Percentiles rank a stretch among this genome's conserved stretches.
Evolutionary conservation across 2,329 filamentous ascomycete genomes (phyloP).

Genomic region (Geosmithia morbida): DNA sequence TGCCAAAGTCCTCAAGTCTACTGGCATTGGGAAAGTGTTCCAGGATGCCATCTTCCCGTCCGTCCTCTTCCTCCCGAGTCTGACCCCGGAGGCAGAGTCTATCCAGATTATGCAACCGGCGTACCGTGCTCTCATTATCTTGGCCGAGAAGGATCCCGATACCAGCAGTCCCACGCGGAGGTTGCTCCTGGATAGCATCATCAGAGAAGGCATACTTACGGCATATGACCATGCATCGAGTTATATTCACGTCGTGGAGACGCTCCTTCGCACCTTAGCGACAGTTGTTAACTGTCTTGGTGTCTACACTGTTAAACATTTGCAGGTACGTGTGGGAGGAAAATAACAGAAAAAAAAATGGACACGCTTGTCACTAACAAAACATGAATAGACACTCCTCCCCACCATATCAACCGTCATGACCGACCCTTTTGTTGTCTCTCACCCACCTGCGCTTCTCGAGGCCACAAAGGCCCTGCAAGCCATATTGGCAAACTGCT

Average conservation of each 20-base stretch:
- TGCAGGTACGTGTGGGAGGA: slow-evolving; percentile 39
- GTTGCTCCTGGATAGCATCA: slow-evolving; percentile 34
- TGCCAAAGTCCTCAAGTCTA: slow-evolving; percentile 36
- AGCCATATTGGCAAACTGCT: slow-evolving; percentile 45
- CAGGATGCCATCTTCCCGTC: slow-evolving; percentile 56
- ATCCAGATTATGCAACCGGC: slow-evolving; percentile 46
- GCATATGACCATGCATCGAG: slow-evolving; percentile 44
- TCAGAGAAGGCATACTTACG: slow-evolving; percentile 40
- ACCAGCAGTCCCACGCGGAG: slow-evolving; percentile 11
- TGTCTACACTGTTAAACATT: slow-evolving; percentile 50
- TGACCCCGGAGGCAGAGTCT: slow-evolving; percentile 63
- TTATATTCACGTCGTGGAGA: slow-evolving; percentile 38
- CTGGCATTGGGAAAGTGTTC: slow-evolving; percentile 54
- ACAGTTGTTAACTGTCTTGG: slow-evolving; percentile 40
- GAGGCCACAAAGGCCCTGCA: slow-evolving; percentile 39
- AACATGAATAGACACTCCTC: slow-evolving; percentile 40
- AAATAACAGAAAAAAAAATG: slow-evolving; percentile 4
- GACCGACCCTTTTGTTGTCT: slow-evolving; percentile 51
- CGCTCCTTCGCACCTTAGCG: slow-evolving; percentile 36
- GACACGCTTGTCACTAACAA: neutral
- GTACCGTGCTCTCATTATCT: slow-evolving; percentile 49
- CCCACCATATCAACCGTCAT: slow-evolving; percentile 52
- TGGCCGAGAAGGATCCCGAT: slow-evolving; percentile 24
- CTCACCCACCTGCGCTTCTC: slow-evolving; percentile 36
- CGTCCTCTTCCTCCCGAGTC: slow-evolving; percentile 59